A percentile compares a stretch with the other conserved stretches of the same genome.
Evolutionary conservation across 2,329 filamentous ascomycete genomes (phyloP).

Genomic region (Phaeosphaeria sp.): DNA sequence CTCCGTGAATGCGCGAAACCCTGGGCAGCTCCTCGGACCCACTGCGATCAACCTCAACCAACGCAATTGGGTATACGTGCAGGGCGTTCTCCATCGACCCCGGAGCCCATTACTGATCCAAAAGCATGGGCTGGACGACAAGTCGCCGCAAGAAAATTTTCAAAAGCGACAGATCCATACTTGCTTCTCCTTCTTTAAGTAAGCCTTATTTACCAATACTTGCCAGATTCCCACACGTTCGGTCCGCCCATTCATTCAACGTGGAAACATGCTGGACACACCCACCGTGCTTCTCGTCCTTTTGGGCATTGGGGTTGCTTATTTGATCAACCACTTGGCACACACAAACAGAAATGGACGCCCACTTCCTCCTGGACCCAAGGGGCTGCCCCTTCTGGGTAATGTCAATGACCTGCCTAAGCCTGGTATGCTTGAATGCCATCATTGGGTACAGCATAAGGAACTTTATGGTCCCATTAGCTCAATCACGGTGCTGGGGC

Average conservation of each 20-base stretch:
- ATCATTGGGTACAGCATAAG: conserved; percentile 55
- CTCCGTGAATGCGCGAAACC: neutral
- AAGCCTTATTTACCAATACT: neutral
- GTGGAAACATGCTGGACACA: conserved; percentile 1
- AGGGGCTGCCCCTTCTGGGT: conserved; percentile 56
- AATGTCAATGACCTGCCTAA: conserved; percentile 59
- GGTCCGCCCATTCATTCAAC: neutral
- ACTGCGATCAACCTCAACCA: neutral
- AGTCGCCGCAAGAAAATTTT: neutral
- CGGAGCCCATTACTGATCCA: neutral
- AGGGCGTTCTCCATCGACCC: neutral
- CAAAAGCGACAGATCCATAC: neutral
- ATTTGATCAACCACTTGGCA: conserved; percentile 15
- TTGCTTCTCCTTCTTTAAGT: neutral
- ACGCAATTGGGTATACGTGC: neutral
- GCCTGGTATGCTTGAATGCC: conserved; percentile 45
- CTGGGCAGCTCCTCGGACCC: neutral
- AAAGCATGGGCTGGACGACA: neutral
- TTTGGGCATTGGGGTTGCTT: conserved; percentile 4
- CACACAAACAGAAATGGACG: conserved; percentile 12
- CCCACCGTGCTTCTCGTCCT: neutral
- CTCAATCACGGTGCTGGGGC: conserved; percentile 36
- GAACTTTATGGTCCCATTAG: conserved; percentile 43
- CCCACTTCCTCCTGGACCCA: conserved; percentile 60
- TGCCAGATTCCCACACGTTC: neutral